Percentiles rank a stretch among this genome's conserved stretches.
Evolutionary conservation across 106 monocot species (phyloP).

Genomic region (Dendrobium nobile): DNA sequence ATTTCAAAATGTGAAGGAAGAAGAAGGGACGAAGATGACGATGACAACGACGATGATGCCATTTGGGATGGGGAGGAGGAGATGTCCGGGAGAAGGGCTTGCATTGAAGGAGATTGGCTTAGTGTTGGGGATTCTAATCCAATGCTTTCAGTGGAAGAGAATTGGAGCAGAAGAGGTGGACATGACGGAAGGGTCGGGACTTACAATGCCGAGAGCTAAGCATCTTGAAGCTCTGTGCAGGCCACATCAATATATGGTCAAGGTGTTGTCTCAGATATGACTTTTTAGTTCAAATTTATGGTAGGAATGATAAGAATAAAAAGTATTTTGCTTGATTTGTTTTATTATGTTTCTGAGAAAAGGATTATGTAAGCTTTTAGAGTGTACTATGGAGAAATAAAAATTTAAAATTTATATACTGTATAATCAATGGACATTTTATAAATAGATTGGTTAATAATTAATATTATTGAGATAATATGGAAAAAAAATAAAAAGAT

Average conservation of each 20-base stretch:
- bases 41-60: too few relatives aligned
- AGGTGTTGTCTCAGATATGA: not conserved
- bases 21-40: too few relatives aligned
- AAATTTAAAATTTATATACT: too few relatives aligned
- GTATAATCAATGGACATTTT: too few relatives aligned
- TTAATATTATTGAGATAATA: too few relatives aligned
- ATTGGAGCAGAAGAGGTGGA: constrained; percentile 31
- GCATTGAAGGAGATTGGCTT: constrained; percentile 6
- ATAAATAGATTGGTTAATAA: too few relatives aligned
- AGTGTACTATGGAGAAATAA: too few relatives aligned
- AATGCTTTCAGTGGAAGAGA: constrained; percentile 24
- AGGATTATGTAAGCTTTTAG: too few relatives aligned
- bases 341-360: too few relatives aligned
- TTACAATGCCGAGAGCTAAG: constrained; percentile 3
- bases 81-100: constrained; percentile 14
- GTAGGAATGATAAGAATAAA: too few relatives aligned
- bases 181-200: constrained; percentile 5
- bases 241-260: not conserved
- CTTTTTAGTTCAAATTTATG: not conserved
- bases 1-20: not conserved
- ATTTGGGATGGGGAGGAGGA: constrained; percentile 22
- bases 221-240: constrained; percentile 9
- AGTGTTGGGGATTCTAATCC: constrained; percentile 11
- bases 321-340: too few relatives aligned
- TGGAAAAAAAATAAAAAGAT: too few relatives aligned